These are phyloP conservation scores for Alternaria incomplexa DNA, from an alignment of 2,329 filamentous ascomycete genomes.

Conservation along the genomic window DNA sequence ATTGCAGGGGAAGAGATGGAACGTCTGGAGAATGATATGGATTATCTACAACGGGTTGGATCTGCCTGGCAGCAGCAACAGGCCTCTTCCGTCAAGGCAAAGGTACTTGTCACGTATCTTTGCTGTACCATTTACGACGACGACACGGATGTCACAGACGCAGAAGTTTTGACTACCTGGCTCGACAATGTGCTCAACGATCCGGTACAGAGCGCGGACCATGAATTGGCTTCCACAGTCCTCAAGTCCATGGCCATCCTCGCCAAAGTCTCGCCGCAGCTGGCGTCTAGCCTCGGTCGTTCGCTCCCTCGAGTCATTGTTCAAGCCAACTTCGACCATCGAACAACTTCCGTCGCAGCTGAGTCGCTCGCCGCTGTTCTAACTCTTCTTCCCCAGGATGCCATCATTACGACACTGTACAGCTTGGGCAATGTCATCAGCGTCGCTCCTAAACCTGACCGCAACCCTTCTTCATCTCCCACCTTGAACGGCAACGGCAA, in stretches of 20 bases:
- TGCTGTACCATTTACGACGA: slow-evolving; percentile 85
- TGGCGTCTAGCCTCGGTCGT: slow-evolving; percentile 77
- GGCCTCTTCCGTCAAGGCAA: slow-evolving; percentile 83
- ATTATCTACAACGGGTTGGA: slow-evolving; percentile 81
- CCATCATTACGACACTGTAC: slow-evolving; percentile 93
- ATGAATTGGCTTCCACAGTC: slow-evolving; percentile 75
- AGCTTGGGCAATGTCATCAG: slow-evolving; percentile 95
- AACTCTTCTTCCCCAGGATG: slow-evolving; percentile 84
- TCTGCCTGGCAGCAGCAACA: slow-evolving; percentile 86
- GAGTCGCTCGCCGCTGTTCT: slow-evolving; percentile 82
- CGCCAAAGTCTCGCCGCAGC: slow-evolving; percentile 74
- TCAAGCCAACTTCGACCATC: slow-evolving; percentile 73
- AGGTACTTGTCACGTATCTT: slow-evolving; percentile 80
- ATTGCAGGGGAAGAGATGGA: slow-evolving; percentile 84
- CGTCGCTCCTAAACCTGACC: slow-evolving; percentile 64
- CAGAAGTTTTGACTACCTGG: slow-evolving; percentile 81
- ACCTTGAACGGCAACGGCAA: slow-evolving; percentile 58
- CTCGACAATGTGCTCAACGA: slow-evolving; percentile 83
- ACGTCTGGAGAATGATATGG: slow-evolving; percentile 84
- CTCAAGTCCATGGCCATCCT: slow-evolving; percentile 83
- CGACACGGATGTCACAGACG: slow-evolving; percentile 70
- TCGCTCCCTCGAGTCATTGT: slow-evolving; percentile 87
- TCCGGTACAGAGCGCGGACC: slow-evolving; percentile 79
- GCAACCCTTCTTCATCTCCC: slow-evolving; percentile 53
- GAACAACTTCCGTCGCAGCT: slow-evolving; percentile 78